These are phyloP conservation scores for Crataegus laevigata DNA, from an alignment of 306 rosid species.

Conservation along the genomic window DNA sequence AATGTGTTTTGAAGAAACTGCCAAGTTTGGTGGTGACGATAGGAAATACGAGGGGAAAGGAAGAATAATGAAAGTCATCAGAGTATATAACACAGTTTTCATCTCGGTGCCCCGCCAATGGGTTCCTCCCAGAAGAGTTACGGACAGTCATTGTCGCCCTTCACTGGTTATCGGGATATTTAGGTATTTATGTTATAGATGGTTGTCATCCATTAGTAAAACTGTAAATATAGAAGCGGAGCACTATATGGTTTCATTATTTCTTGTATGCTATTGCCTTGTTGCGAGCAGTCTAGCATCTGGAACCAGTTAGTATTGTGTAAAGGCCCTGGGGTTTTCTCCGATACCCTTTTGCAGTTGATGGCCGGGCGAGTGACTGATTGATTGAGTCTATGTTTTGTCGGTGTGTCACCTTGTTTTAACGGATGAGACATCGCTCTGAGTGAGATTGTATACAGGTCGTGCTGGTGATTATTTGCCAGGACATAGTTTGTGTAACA, in stretches of 20 bases:
- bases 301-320: background rate
- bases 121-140: background rate
- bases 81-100: background rate
- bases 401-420: slow-evolving; percentile 1
- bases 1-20: slow-evolving; percentile 23
- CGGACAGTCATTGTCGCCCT: background rate
- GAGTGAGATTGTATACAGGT: background rate
- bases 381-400: background rate
- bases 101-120: background rate
- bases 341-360: background rate
- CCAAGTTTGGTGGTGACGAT: slow-evolving; percentile 26
- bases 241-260: background rate
- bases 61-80: background rate
- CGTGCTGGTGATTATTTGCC: background rate
- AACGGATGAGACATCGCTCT: background rate
- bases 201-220: background rate
- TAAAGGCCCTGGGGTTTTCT: background rate
- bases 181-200: background rate
- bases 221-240: slow-evolving; percentile 1
- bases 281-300: background rate
- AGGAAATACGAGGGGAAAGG: background rate
- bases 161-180: background rate
- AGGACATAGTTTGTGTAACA: background rate
- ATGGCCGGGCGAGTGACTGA: background rate
- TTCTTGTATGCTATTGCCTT: background rate